Conservation (phyloP, 331 rosid species). For the Phaseolus coccineus region DNA sequence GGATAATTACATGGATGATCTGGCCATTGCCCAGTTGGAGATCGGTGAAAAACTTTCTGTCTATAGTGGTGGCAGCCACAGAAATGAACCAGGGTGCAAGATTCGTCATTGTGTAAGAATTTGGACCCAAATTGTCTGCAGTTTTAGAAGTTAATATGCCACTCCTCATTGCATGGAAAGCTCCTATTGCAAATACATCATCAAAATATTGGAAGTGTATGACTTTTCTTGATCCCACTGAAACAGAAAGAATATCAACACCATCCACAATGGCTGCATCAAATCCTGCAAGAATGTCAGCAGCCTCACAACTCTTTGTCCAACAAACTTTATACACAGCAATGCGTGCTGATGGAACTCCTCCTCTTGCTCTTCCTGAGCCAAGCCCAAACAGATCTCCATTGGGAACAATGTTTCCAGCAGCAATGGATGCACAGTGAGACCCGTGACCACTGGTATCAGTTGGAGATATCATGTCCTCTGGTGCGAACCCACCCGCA, state of each 20-base stretch:
- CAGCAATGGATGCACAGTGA: background rate
- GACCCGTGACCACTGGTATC: background rate
- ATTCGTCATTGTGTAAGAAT: too few relatives aligned
- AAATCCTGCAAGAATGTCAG: background rate
- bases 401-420: background rate
- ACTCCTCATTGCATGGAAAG: too few relatives aligned
- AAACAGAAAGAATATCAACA: background rate
- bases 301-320: background rate
- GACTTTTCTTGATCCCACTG: background rate
- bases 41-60: too few relatives aligned
- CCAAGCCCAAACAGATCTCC: background rate
- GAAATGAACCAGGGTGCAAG: too few relatives aligned
- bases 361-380: background rate
- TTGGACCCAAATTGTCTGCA: too few relatives aligned
- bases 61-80: too few relatives aligned
- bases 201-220: background rate
- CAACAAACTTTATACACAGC: constrained; percentile 4
- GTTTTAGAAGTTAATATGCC: too few relatives aligned
- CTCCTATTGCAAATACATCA: background rate
- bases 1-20: too few relatives aligned
- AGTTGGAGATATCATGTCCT: background rate
- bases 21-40: too few relatives aligned
- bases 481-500: accelerated
- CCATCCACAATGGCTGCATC: background rate
- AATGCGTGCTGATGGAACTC: constrained; percentile 5